Conservation (phyloP, 2,329 filamentous ascomycete species). For the Xylariaceae sp. region DNA sequence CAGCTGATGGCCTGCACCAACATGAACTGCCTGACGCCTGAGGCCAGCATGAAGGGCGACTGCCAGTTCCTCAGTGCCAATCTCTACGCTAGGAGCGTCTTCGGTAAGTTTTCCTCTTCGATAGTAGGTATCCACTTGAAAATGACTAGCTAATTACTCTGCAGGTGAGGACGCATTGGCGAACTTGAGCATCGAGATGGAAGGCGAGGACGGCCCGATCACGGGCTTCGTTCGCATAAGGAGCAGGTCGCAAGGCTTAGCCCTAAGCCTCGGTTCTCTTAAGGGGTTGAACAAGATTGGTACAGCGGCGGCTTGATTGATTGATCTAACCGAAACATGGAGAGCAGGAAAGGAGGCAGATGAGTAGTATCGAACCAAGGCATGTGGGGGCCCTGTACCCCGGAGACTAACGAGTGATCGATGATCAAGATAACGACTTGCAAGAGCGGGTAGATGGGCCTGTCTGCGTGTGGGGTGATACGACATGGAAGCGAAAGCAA, state of each 20-base stretch:
- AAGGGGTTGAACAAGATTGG: conserved; percentile 90
- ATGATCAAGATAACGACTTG: background rate
- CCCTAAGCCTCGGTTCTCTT: conserved; percentile 87
- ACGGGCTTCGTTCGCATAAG: conserved; percentile 98
- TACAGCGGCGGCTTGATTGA: conserved; percentile 41
- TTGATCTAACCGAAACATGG: background rate
- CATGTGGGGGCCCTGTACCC: background rate
- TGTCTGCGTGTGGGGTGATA: background rate
- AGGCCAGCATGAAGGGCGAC: conserved; percentile 94
- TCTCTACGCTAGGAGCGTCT: conserved; percentile 93
- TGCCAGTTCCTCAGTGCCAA: conserved; percentile 98
- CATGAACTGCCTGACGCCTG: conserved; percentile 96
- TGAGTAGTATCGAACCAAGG: background rate
- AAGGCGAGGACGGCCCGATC: conserved; percentile 91
- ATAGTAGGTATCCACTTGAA: background rate
- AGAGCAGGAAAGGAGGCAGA: background rate
- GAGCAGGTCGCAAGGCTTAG: conserved; percentile 93
- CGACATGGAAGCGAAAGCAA: background rate
- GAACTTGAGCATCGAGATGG: conserved; percentile 97
- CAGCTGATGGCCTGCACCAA: conserved; percentile 97
- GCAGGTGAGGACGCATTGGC: conserved; percentile 96
- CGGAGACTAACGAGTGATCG: background rate
- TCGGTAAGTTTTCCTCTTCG: conserved; percentile 69
- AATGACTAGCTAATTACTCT: conserved; percentile 19
- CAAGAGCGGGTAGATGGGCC: background rate